Percentiles rank a stretch among this genome's conserved stretches.
Conservation (phyloP, 305 asterid species). For the Solanum aculeatissimum region DNA sequence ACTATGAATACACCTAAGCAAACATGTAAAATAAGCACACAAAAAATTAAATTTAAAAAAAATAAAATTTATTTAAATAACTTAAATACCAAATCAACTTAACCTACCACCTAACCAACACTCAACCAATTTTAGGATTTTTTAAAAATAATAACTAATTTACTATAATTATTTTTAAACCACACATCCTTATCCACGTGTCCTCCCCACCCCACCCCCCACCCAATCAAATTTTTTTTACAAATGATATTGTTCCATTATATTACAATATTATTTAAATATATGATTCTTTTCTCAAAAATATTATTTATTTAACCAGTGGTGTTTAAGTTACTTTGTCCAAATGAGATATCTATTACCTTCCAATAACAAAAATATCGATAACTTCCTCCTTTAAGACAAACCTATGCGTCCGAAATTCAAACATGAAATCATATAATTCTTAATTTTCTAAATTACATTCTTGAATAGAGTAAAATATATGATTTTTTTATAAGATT, state of each 20-base stretch:
- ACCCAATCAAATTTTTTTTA: too few species aligned
- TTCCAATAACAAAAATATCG: too few species aligned
- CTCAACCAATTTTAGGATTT: neutral
- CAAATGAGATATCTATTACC: neutral
- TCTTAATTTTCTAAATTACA: too few species aligned
- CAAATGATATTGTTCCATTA: too few species aligned
- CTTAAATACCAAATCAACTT: neutral
- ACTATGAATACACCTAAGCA: neutral
- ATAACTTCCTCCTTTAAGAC: too few species aligned
- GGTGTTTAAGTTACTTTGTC: too few species aligned
- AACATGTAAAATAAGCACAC: neutral
- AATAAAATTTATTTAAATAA: neutral
- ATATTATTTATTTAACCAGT: too few species aligned
- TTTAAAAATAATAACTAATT: too few species aligned
- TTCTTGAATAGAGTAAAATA: too few species aligned
- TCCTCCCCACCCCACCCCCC: neutral
- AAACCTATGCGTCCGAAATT: neutral
- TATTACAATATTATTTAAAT: too few species aligned
- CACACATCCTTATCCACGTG: neutral
- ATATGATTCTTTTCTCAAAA: too few species aligned
- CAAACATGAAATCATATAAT: neutral
- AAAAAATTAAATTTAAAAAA: neutral
- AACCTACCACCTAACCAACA: neutral
- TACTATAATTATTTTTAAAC: neutral
- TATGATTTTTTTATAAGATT: too few species aligned